These are phyloP conservation scores for Fusarium stilboides DNA, from an alignment of 2,329 filamentous ascomycete genomes.

Conservation along the genomic window DNA sequence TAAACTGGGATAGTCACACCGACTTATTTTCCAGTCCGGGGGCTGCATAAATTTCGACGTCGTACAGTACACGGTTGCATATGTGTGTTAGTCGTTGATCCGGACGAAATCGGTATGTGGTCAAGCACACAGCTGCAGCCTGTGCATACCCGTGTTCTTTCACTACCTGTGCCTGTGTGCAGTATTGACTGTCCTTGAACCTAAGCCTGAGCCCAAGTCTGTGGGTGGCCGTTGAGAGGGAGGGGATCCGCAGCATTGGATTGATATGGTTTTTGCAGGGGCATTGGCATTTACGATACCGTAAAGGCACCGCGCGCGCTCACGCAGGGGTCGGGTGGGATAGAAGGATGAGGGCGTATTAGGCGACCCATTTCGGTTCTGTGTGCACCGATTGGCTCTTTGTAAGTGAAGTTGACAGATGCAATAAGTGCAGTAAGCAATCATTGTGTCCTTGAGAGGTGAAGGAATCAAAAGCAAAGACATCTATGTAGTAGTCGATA, in stretches of 20 bases:
- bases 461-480: constrained; percentile 8
- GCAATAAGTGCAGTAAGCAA: constrained; percentile 16
- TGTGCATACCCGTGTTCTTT: constrained; percentile 34
- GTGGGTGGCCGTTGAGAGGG: constrained; percentile 40
- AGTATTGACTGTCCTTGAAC: constrained; percentile 18
- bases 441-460: constrained; percentile 8
- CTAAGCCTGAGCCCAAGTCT: constrained; percentile 35
- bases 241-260: constrained; percentile 40
- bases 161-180: constrained; percentile 21
- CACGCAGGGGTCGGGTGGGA: constrained; percentile 29
- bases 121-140: constrained; percentile 1
- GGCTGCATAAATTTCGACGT: constrained; percentile 48
- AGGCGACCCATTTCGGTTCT: constrained; percentile 8
- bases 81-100: constrained; percentile 12
- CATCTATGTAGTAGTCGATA: background rate
- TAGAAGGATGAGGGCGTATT: constrained; percentile 2
- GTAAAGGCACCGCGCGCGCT: constrained; percentile 35
- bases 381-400: constrained; percentile 29
- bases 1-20: constrained; percentile 46
- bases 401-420: constrained; percentile 3
- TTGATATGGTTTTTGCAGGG: constrained; percentile 34
- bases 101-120: constrained; percentile 20
- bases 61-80: constrained; percentile 37
- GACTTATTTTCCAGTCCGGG: constrained; percentile 46
- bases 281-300: constrained; percentile 32